Conservation (phyloP, 345 rosid genomes). For the Diplotaxis tenuifolia region DNA sequence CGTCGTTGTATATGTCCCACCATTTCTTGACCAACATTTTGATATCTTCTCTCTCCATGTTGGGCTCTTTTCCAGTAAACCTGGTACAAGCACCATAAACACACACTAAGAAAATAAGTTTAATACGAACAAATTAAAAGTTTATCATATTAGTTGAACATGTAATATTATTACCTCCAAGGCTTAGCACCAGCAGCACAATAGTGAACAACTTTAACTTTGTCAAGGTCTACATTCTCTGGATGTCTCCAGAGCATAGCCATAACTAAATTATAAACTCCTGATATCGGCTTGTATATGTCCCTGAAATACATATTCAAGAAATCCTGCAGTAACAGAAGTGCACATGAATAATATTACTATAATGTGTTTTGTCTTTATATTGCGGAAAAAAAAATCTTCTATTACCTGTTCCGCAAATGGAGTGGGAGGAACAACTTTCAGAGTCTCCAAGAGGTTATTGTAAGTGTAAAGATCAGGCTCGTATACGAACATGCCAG, state of each 20-base stretch:
- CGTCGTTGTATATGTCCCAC: constrained; percentile 63
- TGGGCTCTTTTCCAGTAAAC: constrained; percentile 53
- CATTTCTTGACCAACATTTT: constrained; percentile 51
- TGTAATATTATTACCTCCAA: constrained; percentile 41
- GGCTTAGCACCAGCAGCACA: constrained; percentile 79
- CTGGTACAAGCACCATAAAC: constrained; percentile 20
- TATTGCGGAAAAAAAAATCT: background rate
- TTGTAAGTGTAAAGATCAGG: constrained; percentile 47
- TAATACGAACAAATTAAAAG: background rate
- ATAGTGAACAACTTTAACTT: constrained; percentile 67
- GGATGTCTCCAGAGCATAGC: constrained; percentile 89
- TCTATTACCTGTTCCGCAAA: constrained; percentile 74
- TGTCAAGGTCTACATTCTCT: constrained; percentile 54
- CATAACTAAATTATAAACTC: constrained; percentile 55
- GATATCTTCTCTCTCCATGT: constrained; percentile 61
- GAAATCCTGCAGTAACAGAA: constrained; percentile 46
- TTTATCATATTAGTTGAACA: background rate
- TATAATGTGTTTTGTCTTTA: background rate
- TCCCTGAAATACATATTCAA: constrained; percentile 66
- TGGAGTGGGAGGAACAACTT: constrained; percentile 49
- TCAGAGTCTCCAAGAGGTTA: constrained; percentile 45
- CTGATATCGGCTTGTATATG: constrained; percentile 57
- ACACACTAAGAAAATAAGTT: background rate
- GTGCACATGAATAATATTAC: background rate
- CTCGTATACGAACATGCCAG: constrained; percentile 72